Conservation (phyloP, 1,139 yeast genomes). For the Yamadazyma sp. region DNA sequence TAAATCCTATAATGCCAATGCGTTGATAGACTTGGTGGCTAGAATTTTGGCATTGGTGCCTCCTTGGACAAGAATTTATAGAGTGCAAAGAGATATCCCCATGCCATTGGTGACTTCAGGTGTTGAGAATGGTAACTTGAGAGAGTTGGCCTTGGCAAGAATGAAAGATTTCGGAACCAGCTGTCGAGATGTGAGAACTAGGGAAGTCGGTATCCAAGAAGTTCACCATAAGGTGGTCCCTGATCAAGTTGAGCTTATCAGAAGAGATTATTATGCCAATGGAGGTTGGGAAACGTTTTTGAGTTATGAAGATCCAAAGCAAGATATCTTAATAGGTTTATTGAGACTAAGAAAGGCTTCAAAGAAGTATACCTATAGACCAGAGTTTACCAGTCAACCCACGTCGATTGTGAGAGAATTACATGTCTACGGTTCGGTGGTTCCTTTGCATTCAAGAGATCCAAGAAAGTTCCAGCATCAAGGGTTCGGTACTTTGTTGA, state of each 20-base stretch:
- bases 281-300: conserved; percentile 99
- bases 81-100: conserved; percentile 98
- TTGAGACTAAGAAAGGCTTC: conserved; percentile 86
- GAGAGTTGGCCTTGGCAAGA: conserved; percentile 94
- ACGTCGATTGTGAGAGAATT: conserved; percentile 93
- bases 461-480: conserved; percentile 98
- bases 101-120: conserved; percentile 99
- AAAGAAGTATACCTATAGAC: conserved; percentile 84
- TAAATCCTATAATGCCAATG: conserved; percentile 92
- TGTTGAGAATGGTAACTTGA: conserved; percentile 93
- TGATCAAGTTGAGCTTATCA: conserved; percentile 91
- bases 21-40: conserved; percentile 90
- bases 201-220: conserved; percentile 98
- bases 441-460: conserved; percentile 95
- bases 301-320: conserved; percentile 95
- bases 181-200: conserved; percentile 95
- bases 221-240: conserved; percentile 97
- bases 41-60: conserved; percentile 94
- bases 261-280: conserved; percentile 95
- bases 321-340: conserved; percentile 91
- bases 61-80: conserved; percentile 98
- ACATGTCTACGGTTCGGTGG: conserved; percentile 97
- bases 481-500: conserved; percentile 94
- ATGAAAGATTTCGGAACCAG: conserved; percentile 98
- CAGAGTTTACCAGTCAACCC: conserved; percentile 80